Evolutionary conservation across 1,139 yeast genomes (phyloP), one percentile per base, ranked within the genome.

Genomic region (Meyerozyma athensensis): DNA sequence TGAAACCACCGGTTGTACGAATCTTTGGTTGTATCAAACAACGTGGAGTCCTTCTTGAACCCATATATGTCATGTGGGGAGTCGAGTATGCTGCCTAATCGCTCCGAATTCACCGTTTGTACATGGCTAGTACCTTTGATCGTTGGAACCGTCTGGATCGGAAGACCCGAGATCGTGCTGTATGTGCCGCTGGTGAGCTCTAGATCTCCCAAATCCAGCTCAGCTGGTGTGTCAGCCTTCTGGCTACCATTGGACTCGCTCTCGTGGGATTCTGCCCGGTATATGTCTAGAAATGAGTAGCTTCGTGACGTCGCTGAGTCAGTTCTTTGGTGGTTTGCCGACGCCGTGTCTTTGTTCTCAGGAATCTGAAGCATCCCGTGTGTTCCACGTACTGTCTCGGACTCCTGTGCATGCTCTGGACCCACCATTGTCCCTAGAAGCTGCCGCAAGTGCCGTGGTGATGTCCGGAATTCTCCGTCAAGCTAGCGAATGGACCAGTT

Each of bases 11-110:
- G 54, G 56, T 89, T 79, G 54, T 86, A 86, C 30, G 77, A 77
- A n/a, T 63, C 62, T 34, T 61, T 66, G 5, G 83, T 50, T 12
- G 81, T 65, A 44, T 62, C 51, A 40, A 58, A 59, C 35, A 58
- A 76, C 31, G 65, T 61, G 12, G 78, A 73, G 20, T 70, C 72
- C 54, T 86, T 89, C 47, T 77, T 80, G 62, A 90, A 90, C 2
- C 97, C 97, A 53, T 90, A 90, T 35, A 90, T 62, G 56, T 90
- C 97, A 39, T 78, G 68, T 26, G 69, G 68, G 7, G 75, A 58
- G 10, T 42, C 37, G n/a, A 61, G 39, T 5, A 63, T 39, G n/a
- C 46, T 41, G 14, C 16, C 12, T 22, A 30, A 16, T 13, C 16
- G 17, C 22, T 26, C 17, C 20, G 26, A 17, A 16, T 16, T 14